These are phyloP conservation scores for Aspergillus persii DNA, from an alignment of 2,329 filamentous ascomycete species.

Conservation along the genomic window DNA sequence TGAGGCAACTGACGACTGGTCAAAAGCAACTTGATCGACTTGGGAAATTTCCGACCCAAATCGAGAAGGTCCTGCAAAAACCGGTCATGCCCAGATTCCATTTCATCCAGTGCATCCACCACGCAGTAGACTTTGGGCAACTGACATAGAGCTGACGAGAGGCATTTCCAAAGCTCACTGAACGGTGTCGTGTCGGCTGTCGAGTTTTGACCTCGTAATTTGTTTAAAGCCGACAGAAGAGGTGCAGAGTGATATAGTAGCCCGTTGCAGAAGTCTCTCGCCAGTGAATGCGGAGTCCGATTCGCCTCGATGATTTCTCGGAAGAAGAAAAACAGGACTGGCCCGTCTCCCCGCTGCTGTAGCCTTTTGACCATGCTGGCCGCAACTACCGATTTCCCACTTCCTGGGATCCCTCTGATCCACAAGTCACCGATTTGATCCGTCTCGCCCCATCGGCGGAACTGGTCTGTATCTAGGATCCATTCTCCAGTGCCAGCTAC, in stretches of 20 bases:
- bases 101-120: conserved; percentile 49
- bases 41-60: conserved; percentile 21
- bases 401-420: conserved; percentile 23
- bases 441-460: conserved; percentile 11
- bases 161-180: conserved; percentile 2
- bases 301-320: conserved; percentile 21
- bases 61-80: conserved; percentile 38
- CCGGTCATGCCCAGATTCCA: conserved; percentile 38
- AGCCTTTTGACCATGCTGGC: conserved; percentile 15
- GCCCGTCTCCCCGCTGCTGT: neutral
- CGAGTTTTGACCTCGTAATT: neutral
- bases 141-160: neutral
- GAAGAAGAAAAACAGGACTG: conserved; percentile 22
- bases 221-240: conserved; percentile 4
- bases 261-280: conserved; percentile 13
- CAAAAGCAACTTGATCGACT: conserved; percentile 42
- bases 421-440: conserved; percentile 15
- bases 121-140: conserved; percentile 37
- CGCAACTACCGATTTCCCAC: conserved; percentile 24
- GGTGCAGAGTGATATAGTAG: conserved; percentile 8
- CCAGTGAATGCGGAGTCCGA: conserved; percentile 10
- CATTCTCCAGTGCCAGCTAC: conserved; percentile 17
- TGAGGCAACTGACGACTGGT: conserved; percentile 43
- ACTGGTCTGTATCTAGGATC: conserved; percentile 11
- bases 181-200: neutral